Percentiles rank a stretch among this genome's conserved stretches.
These are phyloP conservation scores for Rhytidiadelphus loreus DNA, from an alignment of 225 moss, liverwort and hornwort species.

Conservation along the genomic window DNA sequence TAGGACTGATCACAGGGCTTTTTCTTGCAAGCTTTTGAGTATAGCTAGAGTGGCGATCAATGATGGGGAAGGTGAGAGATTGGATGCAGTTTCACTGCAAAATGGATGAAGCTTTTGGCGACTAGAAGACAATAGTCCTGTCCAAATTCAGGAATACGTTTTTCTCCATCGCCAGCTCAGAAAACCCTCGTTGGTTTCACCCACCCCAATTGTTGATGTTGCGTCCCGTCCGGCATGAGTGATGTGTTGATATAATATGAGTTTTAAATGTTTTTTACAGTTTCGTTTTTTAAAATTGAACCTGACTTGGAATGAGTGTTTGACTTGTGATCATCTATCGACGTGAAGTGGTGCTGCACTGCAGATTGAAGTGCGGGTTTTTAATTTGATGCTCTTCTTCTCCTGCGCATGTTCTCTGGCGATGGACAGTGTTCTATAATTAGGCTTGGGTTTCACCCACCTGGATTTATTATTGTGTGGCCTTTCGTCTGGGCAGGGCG, in stretches of 20 bases:
- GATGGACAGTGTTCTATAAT: neutral
- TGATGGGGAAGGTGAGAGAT: neutral
- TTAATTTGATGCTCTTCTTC: neutral
- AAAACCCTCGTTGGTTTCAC: neutral
- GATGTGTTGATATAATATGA: neutral
- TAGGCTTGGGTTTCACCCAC: neutral
- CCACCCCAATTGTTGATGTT: neutral
- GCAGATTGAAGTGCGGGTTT: neutral
- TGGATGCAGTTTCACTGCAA: neutral
- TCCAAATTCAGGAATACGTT: neutral
- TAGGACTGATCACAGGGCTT: fast-evolving
- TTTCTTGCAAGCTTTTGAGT: neutral
- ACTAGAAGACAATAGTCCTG: neutral
- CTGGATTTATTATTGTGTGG: neutral
- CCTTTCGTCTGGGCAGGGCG: neutral
- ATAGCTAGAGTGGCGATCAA: no score
- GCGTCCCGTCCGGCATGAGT: neutral
- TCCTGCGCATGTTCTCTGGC: neutral
- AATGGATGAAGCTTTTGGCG: neutral
- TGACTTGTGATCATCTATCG: neutral
- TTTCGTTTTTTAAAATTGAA: neutral
- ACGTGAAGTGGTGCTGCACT: neutral
- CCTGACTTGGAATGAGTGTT: neutral
- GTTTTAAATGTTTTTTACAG: neutral
- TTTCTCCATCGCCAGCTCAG: neutral